Percentiles rank a stretch among this genome's conserved stretches.
These are phyloP conservation scores for Phytophthora cajani DNA, from an alignment of 352 stramenopile species.

Conservation along the genomic window DNA sequence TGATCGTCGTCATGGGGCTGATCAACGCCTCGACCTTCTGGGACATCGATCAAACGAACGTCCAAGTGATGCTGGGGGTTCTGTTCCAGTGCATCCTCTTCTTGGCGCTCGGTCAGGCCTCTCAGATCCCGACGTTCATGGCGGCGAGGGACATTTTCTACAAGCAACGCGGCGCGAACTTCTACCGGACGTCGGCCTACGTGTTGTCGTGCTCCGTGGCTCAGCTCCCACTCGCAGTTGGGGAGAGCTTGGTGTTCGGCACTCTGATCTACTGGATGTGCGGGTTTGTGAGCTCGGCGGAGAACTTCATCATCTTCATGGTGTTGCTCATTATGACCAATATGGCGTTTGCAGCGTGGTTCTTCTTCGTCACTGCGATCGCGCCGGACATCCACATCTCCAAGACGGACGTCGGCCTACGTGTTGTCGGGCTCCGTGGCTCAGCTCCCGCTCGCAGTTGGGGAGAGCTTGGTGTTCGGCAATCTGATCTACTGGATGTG, in stretches of 20 bases:
- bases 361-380: slow-evolving; percentile 50
- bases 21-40: slow-evolving; percentile 50
- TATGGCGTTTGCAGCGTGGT: slow-evolving; percentile 47
- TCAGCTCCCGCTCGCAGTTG: slow-evolving; percentile 58
- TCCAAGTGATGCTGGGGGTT: too few species aligned
- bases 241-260: slow-evolving; percentile 75
- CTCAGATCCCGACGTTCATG: too few species aligned
- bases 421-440: slow-evolving; percentile 62
- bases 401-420: slow-evolving; percentile 60
- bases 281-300: slow-evolving; percentile 20
- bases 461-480: slow-evolving; percentile 75
- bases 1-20: slow-evolving; percentile 42
- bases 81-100: too few species aligned
- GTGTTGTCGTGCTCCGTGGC: slow-evolving; percentile 62
- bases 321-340: slow-evolving; percentile 46
- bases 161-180: slow-evolving; percentile 67
- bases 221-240: slow-evolving; percentile 58
- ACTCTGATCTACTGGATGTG: slow-evolving; percentile 54
- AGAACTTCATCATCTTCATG: slow-evolving; percentile 51
- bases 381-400: slow-evolving; percentile 30
- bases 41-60: slow-evolving; percentile 30
- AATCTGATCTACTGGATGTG: slow-evolving; percentile 54
- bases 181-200: slow-evolving; percentile 68
- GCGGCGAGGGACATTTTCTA: too few species aligned
- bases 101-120: too few species aligned